phyloP scores from a whole-genome alignment of 768 basidiomycete species.

The Pholiota conissans region DNA sequence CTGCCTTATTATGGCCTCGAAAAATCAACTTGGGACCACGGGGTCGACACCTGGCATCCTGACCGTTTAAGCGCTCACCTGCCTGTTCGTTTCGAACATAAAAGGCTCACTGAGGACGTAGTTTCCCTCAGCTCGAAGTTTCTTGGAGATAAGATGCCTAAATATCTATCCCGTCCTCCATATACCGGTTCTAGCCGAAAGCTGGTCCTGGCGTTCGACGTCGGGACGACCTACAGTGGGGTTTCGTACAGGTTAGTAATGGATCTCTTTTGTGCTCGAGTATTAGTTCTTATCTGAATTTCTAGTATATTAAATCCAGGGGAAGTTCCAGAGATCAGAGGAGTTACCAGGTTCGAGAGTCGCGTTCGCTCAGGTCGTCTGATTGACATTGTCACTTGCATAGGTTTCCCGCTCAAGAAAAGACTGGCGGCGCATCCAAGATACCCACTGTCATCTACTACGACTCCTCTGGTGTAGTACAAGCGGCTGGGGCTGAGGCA shows the following conservation, averaged over 20 bases:
- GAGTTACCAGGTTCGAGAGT: slow-evolving; percentile 34
- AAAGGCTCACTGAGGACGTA: neutral
- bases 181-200: slow-evolving; percentile 38
- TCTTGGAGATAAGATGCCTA: neutral
- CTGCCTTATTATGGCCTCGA: too few relatives aligned
- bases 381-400: neutral
- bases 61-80: neutral
- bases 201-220: slow-evolving; percentile 41
- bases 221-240: slow-evolving; percentile 44
- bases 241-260: slow-evolving; percentile 29
- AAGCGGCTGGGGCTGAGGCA: slow-evolving; percentile 49
- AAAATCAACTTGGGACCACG: too few relatives aligned
- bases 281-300: neutral
- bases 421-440: slow-evolving; percentile 42
- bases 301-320: slow-evolving; percentile 41
- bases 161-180: slow-evolving; percentile 25
- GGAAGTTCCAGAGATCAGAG: slow-evolving; percentile 36
- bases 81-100: neutral
- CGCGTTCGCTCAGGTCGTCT: neutral
- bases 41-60: neutral
- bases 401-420: slow-evolving; percentile 50
- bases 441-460: slow-evolving; percentile 44
- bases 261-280: too few relatives aligned
- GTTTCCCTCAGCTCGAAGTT: neutral
- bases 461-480: slow-evolving; percentile 36